Base-by-base conservation (phyloP, 2,329 filamentous ascomycete species). In the Blastomyces percursus region DNA sequence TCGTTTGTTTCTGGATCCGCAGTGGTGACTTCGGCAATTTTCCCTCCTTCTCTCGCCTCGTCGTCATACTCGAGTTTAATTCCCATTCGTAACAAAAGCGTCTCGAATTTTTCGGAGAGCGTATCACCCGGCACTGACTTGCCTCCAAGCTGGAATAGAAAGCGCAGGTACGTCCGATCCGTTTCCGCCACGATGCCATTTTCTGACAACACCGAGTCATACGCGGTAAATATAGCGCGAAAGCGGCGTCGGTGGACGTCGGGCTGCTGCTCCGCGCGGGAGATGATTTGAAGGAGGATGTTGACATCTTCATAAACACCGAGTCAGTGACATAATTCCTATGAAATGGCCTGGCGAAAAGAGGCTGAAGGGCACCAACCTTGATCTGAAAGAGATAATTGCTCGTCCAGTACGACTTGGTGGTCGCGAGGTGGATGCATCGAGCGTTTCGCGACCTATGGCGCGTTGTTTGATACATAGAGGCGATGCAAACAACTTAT, bases 171-270 rank as follows among this genome's bases (percentile, higher is more conserved):
- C 67, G 88, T 84, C 68, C 86, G 85, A 69, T 92, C 89, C 67
- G 88, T 81, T 69, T 89, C 86, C n/a, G 85, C 81, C 64, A 90
- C 82, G 66, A 90, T 78, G 61, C 85, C 87, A 77, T 89, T 79
- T 66, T 85, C 79, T 5, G 83, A 84, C n/a, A 96, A 82, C 51
- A 92, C 81, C 62, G 84, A 80, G 71, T 94, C 88, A 72, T 95
- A 95, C 38, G 90, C 90, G 61, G 82, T 81, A 75, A 95, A 95
- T 21, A 96, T 82, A 11, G 90, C 90, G 70, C 86, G 86, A 63
- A 88, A 90, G 3, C 89, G 86, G 27, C 88, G 80, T 62, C 83
- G 82, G 68, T 88, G 83, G 58, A 81, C 81, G 62, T 86, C 82
- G 1, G 84, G 80, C 38, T 89, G 81, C 50, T 83, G 78, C 75